Evolutionary conservation across 1,284 basidiomycete genomes (phyloP), one percentile per base, ranked within the genome.

Genomic region (Ganoderma multipileum): DNA sequence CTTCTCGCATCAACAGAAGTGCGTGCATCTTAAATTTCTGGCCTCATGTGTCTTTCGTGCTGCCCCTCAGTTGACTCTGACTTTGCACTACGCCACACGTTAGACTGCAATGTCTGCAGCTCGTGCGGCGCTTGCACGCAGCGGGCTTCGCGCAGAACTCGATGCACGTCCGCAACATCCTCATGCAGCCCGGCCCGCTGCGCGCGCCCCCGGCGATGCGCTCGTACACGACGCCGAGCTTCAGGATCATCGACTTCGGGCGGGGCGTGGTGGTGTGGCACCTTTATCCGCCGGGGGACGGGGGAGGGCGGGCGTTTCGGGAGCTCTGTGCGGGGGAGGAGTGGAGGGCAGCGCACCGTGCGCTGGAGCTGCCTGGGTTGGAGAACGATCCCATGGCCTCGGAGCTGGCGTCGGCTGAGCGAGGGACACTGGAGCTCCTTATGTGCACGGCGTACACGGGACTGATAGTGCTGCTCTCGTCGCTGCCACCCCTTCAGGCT

Each of bases 211-310:
- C 38, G 6, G 5, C 62, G 33, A 33, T 33, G 63, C 59, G 73
- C 65, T 73, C 73, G 47, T 36, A 71, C 61, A 64, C 70, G 20
- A 72, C 68, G 14, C 81, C 76, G 61, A 82, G 82, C 70, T 87
- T 84, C 74, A 79, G 86, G 16, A 71, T 87, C 71, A 86, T 87
- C 66, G 86, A 87, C 73, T 87, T 88, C 73, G 86, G 86, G 33
- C 72, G 79, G 14, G 66, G 47, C 4, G 2, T 52, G 12, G 47
- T 16, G 47, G 11, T 28, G 33, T 8, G 33, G 33, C 33, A 33
- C 33, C 33, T 33, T 3, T 8, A 3, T 33, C 33, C 33, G 33
- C 33, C 33, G 33, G 33, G 33, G 33, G 33, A 33, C 8, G 33
- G 33, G 33, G 33, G 33, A 5, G 33, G 33, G 33, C 33, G 33